Percentiles rank a stretch among this genome's conserved stretches.
Evolutionary conservation across 371 early-diverging fungal genomes (phyloP).

Genomic region (Mucor plumbeus): DNA sequence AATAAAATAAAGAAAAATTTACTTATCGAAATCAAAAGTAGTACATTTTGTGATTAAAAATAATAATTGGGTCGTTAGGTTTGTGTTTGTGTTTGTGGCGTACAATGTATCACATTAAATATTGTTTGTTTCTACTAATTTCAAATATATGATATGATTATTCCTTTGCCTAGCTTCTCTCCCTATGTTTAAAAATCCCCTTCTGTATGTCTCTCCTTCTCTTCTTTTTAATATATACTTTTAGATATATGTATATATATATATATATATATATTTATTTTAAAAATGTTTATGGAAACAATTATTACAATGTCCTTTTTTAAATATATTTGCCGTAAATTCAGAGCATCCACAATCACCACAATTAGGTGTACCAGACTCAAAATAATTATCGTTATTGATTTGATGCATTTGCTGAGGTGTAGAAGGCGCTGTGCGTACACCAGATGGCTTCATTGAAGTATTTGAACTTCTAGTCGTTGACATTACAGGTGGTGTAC

Average conservation of each 20-base stretch:
- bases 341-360: constrained; percentile 70
- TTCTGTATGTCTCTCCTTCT: too few relatives aligned
- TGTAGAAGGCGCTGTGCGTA: constrained; percentile 18
- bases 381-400: constrained; percentile 12
- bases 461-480: background rate
- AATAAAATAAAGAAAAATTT: background rate
- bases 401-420: constrained; percentile 11
- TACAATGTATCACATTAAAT: constrained; percentile 9
- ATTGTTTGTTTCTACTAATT: background rate
- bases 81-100: constrained; percentile 13
- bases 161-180: background rate
- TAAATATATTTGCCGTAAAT: constrained; percentile 69
- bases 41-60: background rate
- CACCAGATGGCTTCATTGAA: background rate
- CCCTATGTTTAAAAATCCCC: background rate
- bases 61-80: background rate
- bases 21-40: background rate
- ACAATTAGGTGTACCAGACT: constrained; percentile 8
- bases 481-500: constrained; percentile 13
- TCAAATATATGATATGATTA: background rate
- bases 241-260: background rate
- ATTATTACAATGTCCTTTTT: constrained; percentile 67
- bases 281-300: constrained; percentile 69
- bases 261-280: background rate
- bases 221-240: background rate